These are phyloP conservation scores for Rubus idaeus DNA, from an alignment of 306 rosid species.

Conservation along the genomic window DNA sequence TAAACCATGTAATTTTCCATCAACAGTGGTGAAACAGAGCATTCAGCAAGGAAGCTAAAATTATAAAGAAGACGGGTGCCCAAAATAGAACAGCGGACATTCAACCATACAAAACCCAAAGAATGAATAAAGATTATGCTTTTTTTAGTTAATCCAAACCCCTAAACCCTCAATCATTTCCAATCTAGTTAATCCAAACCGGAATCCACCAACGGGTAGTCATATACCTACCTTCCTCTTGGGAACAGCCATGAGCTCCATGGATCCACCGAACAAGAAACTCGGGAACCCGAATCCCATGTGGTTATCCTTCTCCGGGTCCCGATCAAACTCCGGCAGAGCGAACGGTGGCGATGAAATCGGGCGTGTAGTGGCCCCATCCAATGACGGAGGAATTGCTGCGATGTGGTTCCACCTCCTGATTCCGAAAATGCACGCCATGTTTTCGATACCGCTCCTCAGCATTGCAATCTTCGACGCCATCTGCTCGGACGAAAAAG, in stretches of 20 bases:
- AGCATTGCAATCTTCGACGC: constrained; percentile 43
- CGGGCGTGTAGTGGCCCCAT: constrained; percentile 33
- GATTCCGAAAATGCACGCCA: constrained; percentile 35
- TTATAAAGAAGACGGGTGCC: background rate
- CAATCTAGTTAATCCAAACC: background rate
- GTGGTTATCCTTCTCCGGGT: background rate
- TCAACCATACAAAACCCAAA: background rate
- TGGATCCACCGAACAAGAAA: constrained; percentile 52
- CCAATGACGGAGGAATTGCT: constrained; percentile 48
- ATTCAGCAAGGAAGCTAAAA: background rate
- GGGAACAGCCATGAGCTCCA: constrained; percentile 96
- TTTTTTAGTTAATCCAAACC: background rate
- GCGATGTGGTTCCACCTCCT: constrained; percentile 37
- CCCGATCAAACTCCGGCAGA: constrained; percentile 49
- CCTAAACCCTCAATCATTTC: constrained; percentile 6
- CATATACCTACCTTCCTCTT: constrained; percentile 65
- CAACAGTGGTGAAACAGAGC: background rate
- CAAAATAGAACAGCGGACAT: background rate
- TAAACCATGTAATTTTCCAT: background rate
- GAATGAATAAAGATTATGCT: background rate
- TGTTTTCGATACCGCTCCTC: constrained; percentile 27
- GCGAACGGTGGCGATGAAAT: constrained; percentile 33
- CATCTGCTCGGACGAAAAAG: constrained; percentile 20
- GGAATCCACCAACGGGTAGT: background rate
- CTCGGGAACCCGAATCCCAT: constrained; percentile 40